Evolutionary conservation across 768 basidiomycete genomes (phyloP).

Genomic region (Termitomyces sp.): DNA sequence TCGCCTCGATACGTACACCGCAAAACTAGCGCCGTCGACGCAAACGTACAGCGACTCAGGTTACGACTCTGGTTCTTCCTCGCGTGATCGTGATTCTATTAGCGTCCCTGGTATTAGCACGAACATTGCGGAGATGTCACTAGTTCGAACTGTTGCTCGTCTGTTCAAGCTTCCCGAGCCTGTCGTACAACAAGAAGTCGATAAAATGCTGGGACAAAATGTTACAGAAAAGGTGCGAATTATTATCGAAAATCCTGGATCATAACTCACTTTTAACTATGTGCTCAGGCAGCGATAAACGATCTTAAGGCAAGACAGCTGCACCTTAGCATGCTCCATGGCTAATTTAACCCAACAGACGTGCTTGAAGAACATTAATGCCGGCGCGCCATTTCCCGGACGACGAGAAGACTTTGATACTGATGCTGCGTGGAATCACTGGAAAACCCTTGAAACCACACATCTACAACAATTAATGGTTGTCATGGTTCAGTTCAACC

Average conservation of each 20-base stretch:
- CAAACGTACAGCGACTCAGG: slow-evolving; percentile 56
- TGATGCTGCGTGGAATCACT: slow-evolving; percentile 79
- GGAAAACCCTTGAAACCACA: slow-evolving; percentile 76
- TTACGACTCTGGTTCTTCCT: slow-evolving; percentile 57
- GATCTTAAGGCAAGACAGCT: slow-evolving; percentile 68
- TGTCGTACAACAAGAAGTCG: slow-evolving; percentile 69
- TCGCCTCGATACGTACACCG: slow-evolving; percentile 78
- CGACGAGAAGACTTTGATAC: slow-evolving; percentile 81
- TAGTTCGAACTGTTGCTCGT: slow-evolving; percentile 62
- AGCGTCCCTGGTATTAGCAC: slow-evolving; percentile 29
- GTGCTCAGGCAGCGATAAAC: slow-evolving; percentile 65
- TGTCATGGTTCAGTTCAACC: slow-evolving; percentile 79
- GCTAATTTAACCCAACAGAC: slow-evolving; percentile 40
- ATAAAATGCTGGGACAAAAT: slow-evolving; percentile 47
- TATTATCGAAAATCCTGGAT: background rate
- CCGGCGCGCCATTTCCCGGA: slow-evolving; percentile 78
- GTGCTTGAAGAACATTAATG: slow-evolving; percentile 87
- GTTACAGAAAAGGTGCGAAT: slow-evolving; percentile 68
- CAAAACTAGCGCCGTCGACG: slow-evolving; percentile 64
- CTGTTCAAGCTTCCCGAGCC: slow-evolving; percentile 72
- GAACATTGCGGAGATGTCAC: slow-evolving; percentile 68
- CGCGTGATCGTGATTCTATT: slow-evolving; percentile 51
- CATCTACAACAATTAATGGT: slow-evolving; percentile 87
- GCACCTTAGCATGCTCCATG: slow-evolving; percentile 5
- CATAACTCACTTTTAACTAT: background rate